Conservation (phyloP, 768 basidiomycete genomes). For the Coprinellus aureogranulatus region DNA sequence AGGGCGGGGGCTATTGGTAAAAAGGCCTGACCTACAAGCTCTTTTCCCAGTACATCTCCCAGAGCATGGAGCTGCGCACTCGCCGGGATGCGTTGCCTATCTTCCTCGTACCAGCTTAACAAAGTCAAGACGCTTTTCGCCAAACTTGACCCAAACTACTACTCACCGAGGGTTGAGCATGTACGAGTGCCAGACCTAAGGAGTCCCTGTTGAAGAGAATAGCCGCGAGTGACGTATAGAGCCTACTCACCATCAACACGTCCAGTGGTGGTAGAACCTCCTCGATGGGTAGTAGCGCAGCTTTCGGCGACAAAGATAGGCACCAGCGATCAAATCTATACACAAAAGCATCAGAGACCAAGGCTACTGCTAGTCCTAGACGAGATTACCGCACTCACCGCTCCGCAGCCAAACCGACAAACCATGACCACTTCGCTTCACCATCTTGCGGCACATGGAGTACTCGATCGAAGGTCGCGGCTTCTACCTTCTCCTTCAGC, state of each 20-base stretch:
- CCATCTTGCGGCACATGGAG: slow-evolving; percentile 18
- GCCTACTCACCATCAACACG: slow-evolving; percentile 39
- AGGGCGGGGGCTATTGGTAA: neutral
- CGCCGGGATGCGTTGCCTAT: slow-evolving; percentile 20
- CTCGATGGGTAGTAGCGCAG: slow-evolving; percentile 7
- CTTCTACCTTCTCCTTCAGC: slow-evolving; percentile 25
- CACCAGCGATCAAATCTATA: slow-evolving; percentile 32
- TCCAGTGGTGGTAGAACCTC: slow-evolving; percentile 33
- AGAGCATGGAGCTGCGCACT: slow-evolving; percentile 20
- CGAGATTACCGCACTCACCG: slow-evolving; percentile 18
- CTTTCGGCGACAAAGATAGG: slow-evolving; percentile 9
- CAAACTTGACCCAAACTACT: neutral
- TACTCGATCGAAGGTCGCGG: neutral
- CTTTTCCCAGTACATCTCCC: slow-evolving; percentile 15
- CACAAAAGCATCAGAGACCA: neutral
- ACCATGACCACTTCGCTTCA: slow-evolving; percentile 33
- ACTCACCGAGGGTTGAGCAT: slow-evolving; percentile 28
- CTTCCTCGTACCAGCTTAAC: slow-evolving; percentile 37
- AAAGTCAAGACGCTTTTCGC: neutral
- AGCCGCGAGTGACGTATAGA: neutral
- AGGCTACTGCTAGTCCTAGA: too few species aligned
- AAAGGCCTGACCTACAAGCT: slow-evolving; percentile 16
- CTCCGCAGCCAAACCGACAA: slow-evolving; percentile 37
- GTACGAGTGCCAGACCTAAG: slow-evolving; percentile 37
- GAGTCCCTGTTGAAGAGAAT: neutral